Evolutionary conservation across 2,329 filamentous ascomycete genomes (phyloP).

Genomic region (Trichoderma breve): DNA sequence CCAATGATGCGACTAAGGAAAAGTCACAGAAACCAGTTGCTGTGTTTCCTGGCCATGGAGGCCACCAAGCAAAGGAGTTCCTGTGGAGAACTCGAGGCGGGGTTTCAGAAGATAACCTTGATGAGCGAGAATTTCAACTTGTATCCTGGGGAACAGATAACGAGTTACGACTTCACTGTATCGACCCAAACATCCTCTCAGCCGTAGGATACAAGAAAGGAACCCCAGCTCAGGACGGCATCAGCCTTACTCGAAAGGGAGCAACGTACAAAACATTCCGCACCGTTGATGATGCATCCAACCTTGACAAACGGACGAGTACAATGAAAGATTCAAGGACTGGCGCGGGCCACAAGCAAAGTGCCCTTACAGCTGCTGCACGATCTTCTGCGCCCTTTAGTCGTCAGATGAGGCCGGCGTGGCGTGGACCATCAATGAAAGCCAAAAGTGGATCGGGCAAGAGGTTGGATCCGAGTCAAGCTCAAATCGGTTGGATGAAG

Average conservation of each 20-base stretch:
- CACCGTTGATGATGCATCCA: slow-evolving; percentile 60
- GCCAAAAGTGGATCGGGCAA: slow-evolving; percentile 46
- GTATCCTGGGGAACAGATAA: slow-evolving; percentile 91
- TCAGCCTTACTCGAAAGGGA: slow-evolving; percentile 77
- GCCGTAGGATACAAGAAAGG: slow-evolving; percentile 74
- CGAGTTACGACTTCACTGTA: slow-evolving; percentile 73
- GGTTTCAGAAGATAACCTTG: slow-evolving; percentile 64
- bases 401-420: slow-evolving; percentile 39
- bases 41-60: slow-evolving; percentile 60
- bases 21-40: slow-evolving; percentile 49
- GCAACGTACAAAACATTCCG: slow-evolving; percentile 84
- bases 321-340: slow-evolving; percentile 62
- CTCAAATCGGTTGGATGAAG: slow-evolving; percentile 68
- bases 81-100: slow-evolving; percentile 78
- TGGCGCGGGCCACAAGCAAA: slow-evolving; percentile 44
- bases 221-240: slow-evolving; percentile 58
- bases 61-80: slow-evolving; percentile 81
- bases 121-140: slow-evolving; percentile 86
- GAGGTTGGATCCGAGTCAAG: slow-evolving; percentile 47
- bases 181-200: slow-evolving; percentile 62
- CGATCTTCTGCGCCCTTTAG: slow-evolving; percentile 34
- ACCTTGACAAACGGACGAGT: slow-evolving; percentile 56
- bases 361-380: slow-evolving; percentile 44
- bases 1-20: slow-evolving; percentile 44
- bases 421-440: slow-evolving; percentile 60